phyloP scores from a whole-genome alignment of 2,329 filamentous ascomycete genomes.

The Berkeleyomyces basicola region DNA sequence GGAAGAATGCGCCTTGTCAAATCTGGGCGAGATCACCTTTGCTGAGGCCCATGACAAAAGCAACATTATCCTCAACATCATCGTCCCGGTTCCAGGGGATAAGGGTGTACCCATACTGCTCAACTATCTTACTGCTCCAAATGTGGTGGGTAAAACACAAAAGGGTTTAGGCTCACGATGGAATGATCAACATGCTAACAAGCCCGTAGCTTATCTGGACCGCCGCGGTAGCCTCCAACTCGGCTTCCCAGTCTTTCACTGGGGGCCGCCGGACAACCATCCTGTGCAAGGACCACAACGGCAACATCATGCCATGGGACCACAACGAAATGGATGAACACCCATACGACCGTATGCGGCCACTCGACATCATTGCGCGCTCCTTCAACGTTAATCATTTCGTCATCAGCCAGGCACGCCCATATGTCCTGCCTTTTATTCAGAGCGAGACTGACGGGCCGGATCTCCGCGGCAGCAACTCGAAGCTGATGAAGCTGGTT shows the following conservation, averaged over 20 bases:
- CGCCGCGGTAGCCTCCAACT: constrained; percentile 61
- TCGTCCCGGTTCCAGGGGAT: constrained; percentile 58
- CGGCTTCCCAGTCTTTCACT: constrained; percentile 47
- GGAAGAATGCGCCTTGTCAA: constrained; percentile 67
- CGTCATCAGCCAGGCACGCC: constrained; percentile 80
- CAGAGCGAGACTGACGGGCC: constrained; percentile 67
- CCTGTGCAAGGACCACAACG: constrained; percentile 61
- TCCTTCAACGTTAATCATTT: constrained; percentile 90
- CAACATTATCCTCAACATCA: constrained; percentile 81
- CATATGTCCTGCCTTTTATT: constrained; percentile 75
- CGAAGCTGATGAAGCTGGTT: constrained; percentile 39
- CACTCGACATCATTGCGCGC: constrained; percentile 20
- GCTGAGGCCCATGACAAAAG: constrained; percentile 80
- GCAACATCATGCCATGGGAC: constrained; percentile 54
- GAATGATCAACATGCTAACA: background rate
- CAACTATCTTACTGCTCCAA: constrained; percentile 84
- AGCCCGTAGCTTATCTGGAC: constrained; percentile 54
- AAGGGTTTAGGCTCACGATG: background rate
- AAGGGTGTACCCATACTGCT: constrained; percentile 68
- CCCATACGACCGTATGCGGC: constrained; percentile 12
- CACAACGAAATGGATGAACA: constrained; percentile 12
- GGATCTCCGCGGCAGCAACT: constrained; percentile 41
- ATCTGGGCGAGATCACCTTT: constrained; percentile 80
- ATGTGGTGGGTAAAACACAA: constrained; percentile 50
- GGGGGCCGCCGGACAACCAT: constrained; percentile 46